Percentiles rank a stretch among this genome's conserved stretches.
Conservation (phyloP, 106 monocot genomes). For the Allium cepa region DNA sequence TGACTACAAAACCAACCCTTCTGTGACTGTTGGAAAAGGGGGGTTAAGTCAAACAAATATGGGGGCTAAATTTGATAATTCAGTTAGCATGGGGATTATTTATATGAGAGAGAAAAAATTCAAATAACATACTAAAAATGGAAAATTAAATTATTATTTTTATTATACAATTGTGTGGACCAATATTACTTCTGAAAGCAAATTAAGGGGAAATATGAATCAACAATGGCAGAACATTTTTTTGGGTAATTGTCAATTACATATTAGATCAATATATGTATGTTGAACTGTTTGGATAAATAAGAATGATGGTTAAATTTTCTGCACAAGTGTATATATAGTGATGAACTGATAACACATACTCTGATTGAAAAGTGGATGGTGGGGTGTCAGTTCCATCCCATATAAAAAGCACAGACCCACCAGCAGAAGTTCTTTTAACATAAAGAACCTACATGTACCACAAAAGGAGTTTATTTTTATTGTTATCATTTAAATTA, state of each 20-base stretch:
- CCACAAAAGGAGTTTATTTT: neutral
- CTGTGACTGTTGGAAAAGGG: neutral
- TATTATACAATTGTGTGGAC: neutral
- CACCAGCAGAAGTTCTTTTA: constrained; percentile 23
- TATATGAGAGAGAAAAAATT: too few species aligned
- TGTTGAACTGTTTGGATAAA: neutral
- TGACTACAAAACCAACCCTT: neutral
- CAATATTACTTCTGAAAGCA: too few species aligned
- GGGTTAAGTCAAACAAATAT: too few species aligned
- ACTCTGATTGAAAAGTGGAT: constrained; percentile 12
- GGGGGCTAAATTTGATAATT: too few species aligned
- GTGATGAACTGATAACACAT: neutral
- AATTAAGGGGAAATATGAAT: too few species aligned
- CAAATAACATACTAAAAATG: too few species aligned
- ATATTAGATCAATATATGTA: neutral
- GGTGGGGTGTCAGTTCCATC: constrained; percentile 66
- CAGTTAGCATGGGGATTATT: too few species aligned
- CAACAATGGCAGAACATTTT: neutral
- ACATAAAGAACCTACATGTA: constrained; percentile 57
- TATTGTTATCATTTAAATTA: neutral
- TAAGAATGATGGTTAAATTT: neutral
- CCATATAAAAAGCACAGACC: constrained; percentile 58
- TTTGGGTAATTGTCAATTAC: neutral
- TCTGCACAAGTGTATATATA: neutral
- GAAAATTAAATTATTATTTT: too few species aligned